Conservation (phyloP, 495 filamentous ascomycete species). For the Hyphodiscus hymeniophilus region DNA sequence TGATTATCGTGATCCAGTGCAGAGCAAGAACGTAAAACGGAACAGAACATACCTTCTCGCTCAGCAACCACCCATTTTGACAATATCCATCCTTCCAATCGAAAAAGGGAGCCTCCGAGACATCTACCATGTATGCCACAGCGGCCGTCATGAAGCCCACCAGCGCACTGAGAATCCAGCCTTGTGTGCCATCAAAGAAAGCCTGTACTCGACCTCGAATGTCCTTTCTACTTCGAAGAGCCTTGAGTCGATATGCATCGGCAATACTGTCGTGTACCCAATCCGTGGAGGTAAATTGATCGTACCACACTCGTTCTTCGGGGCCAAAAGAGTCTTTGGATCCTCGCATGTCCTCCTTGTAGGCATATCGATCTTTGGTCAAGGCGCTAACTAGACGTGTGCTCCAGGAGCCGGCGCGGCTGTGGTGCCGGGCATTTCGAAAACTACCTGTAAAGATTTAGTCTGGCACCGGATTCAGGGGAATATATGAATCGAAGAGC, state of each 20-base stretch:
- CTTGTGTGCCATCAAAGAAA: slow-evolving; percentile 82
- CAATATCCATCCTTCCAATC: slow-evolving; percentile 92
- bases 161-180: slow-evolving; percentile 88
- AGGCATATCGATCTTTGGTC: slow-evolving; percentile 8
- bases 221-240: slow-evolving; percentile 72
- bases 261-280: slow-evolving; percentile 98
- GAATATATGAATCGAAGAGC: no score
- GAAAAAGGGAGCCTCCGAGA: slow-evolving; percentile 75
- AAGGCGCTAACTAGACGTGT: slow-evolving; percentile 42
- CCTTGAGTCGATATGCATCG: slow-evolving; percentile 81
- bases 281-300: slow-evolving; percentile 97
- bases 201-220: slow-evolving; percentile 68
- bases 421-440: slow-evolving; percentile 44
- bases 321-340: slow-evolving; percentile 51
- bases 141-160: slow-evolving; percentile 82
- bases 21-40: neutral
- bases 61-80: slow-evolving; percentile 57
- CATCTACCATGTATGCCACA: slow-evolving; percentile 82
- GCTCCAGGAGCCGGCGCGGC: slow-evolving; percentile 55
- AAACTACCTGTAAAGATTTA: slow-evolving; percentile 13
- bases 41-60: slow-evolving; percentile 44
- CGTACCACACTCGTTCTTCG: slow-evolving; percentile 95
- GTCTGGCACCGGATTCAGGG: neutral
- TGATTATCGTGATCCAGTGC: neutral
- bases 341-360: slow-evolving; percentile 38